These are phyloP conservation scores for Zalaria obscura DNA, from an alignment of 2,329 filamentous ascomycete genomes.

Conservation along the genomic window DNA sequence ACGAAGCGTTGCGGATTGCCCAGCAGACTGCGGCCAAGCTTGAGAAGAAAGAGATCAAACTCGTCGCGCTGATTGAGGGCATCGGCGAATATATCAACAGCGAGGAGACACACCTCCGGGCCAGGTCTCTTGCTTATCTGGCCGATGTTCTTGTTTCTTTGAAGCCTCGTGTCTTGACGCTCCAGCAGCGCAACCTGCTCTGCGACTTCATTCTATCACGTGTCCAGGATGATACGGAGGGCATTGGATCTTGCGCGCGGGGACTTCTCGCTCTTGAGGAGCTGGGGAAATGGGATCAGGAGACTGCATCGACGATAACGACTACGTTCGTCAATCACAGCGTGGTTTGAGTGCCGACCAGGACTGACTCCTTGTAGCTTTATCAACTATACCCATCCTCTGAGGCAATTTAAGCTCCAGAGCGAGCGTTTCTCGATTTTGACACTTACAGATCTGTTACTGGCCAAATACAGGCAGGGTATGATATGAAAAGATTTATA, in stretches of 20 bases:
- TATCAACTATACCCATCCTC: constrained; percentile 38
- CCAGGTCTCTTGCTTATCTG: constrained; percentile 41
- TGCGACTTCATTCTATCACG: constrained; percentile 51
- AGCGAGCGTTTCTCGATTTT: constrained; percentile 46
- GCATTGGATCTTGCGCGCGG: constrained; percentile 42
- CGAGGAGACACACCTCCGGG: constrained; percentile 44
- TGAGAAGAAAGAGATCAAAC: constrained; percentile 43
- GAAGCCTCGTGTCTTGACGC: constrained; percentile 39
- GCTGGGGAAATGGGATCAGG: constrained; percentile 44
- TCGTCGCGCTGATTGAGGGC: constrained; percentile 48
- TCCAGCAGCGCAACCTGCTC: constrained; percentile 46
- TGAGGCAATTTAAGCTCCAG: constrained; percentile 48
- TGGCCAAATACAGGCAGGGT: constrained; percentile 47
- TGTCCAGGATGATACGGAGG: constrained; percentile 41
- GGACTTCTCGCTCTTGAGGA: constrained; percentile 45
- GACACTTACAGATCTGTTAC: constrained; percentile 45
- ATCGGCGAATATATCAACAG: constrained; percentile 54
- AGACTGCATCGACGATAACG: constrained; percentile 38
- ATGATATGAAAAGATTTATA: constrained; percentile 2
- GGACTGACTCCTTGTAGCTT: constrained; percentile 18
- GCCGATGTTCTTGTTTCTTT: constrained; percentile 36
- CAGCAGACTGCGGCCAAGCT: constrained; percentile 32
- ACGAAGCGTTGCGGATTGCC: constrained; percentile 29
- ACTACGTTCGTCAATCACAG: constrained; percentile 27
- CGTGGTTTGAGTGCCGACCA: constrained; percentile 23